These are phyloP conservation scores for Cotoneaster glaucophyllus DNA, from an alignment of 306 rosid genomes.

Conservation along the genomic window DNA sequence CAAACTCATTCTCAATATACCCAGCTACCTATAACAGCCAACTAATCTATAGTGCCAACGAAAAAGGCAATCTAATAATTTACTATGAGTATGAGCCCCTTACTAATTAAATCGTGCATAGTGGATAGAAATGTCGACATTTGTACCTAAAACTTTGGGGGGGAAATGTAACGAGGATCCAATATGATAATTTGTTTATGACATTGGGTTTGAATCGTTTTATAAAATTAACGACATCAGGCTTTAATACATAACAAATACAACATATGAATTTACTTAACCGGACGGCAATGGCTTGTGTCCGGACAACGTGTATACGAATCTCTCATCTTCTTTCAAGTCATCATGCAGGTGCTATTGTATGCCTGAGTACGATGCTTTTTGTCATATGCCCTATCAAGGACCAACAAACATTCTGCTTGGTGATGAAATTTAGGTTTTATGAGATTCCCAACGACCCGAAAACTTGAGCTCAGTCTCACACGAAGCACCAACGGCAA, in stretches of 20 bases:
- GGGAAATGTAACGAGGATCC: background rate
- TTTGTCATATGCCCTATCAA: slow-evolving; percentile 36
- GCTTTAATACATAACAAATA: no score
- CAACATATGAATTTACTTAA: no score
- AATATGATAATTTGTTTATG: background rate
- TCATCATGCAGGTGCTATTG: slow-evolving; percentile 44
- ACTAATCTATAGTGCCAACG: no score
- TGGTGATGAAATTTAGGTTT: slow-evolving; percentile 50
- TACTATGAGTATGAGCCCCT: background rate
- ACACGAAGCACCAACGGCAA: slow-evolving; percentile 40
- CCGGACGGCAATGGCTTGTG: background rate
- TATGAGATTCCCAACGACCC: slow-evolving; percentile 47
- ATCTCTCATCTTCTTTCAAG: background rate
- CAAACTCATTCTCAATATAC: no score
- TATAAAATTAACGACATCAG: no score
- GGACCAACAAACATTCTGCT: slow-evolving; percentile 47
- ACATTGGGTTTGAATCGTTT: background rate
- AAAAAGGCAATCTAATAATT: no score
- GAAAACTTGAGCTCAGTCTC: slow-evolving; percentile 34
- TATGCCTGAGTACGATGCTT: slow-evolving; percentile 52
- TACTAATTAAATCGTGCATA: no score
- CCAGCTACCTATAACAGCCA: no score
- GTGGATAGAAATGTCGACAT: background rate
- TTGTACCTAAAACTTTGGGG: background rate
- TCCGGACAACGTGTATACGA: background rate